A percentile compares a stretch with the other conserved stretches of the same genome.
Conservation (phyloP, 345 rosid genomes). For the Eutrema yunnanense region DNA sequence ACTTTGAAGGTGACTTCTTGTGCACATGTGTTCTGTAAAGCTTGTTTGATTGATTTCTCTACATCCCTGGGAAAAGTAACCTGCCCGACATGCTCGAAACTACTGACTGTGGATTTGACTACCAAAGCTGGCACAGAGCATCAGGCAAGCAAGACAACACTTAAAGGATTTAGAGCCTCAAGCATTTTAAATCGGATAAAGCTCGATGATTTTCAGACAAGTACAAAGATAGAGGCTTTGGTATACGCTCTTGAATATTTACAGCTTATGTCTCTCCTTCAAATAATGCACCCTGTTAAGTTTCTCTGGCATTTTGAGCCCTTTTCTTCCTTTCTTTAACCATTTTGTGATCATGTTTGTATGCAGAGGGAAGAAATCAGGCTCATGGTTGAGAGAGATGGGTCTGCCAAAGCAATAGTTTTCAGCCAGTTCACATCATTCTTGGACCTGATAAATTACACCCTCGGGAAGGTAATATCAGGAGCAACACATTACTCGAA, state of each 20-base stretch:
- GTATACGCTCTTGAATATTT: conserved; percentile 35
- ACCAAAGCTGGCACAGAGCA: conserved; percentile 41
- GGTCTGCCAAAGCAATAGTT: conserved; percentile 94
- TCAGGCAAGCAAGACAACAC: conserved; percentile 46
- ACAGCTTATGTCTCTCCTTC: background rate
- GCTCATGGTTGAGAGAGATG: conserved; percentile 91
- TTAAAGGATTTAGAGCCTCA: conserved; percentile 72
- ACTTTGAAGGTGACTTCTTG: conserved; percentile 72
- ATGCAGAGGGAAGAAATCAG: conserved; percentile 92
- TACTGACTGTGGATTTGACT: conserved; percentile 73
- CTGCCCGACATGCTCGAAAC: conserved; percentile 78
- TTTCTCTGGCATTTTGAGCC: background rate
- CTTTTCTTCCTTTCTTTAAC: background rate
- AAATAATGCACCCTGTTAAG: background rate
- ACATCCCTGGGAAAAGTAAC: conserved; percentile 55
- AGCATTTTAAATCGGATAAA: conserved; percentile 85
- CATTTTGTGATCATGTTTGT: conserved; percentile 14
- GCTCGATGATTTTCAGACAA: conserved; percentile 79
- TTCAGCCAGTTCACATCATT: conserved; percentile 98
- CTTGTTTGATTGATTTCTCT: conserved; percentile 74
- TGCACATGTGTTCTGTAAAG: conserved; percentile 78
- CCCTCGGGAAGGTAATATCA: conserved; percentile 65
- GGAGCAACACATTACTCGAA: background rate
- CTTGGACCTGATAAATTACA: conserved; percentile 83
- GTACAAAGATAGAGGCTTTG: conserved; percentile 99